Evolutionary conservation across 202 grass and related monocot species (phyloP).

Genomic region (Elaeis oleifera): DNA sequence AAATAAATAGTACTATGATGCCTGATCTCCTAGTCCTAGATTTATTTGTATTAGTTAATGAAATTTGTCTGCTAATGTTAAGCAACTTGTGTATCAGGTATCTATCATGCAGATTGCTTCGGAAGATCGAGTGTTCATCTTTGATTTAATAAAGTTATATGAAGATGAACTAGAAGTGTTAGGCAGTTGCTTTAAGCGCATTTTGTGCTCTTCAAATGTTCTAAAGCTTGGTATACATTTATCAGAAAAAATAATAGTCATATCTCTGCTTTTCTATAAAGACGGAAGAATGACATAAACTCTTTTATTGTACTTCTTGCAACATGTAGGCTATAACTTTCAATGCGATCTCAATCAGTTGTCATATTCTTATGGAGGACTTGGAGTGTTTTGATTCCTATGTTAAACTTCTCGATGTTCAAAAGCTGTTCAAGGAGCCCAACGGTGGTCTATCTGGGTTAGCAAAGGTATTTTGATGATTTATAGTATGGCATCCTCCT

Average conservation of each 20-base stretch:
- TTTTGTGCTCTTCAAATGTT: conserved; percentile 82
- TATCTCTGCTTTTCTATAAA: conserved; percentile 10
- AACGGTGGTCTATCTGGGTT: conserved; percentile 76
- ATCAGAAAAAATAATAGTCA: neutral
- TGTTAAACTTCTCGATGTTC: conserved; percentile 91
- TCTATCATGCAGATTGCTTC: conserved; percentile 96
- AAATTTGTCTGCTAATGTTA: too few species aligned
- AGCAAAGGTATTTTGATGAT: conserved; percentile 48
- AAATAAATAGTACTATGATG: too few species aligned
- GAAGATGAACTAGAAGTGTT: conserved; percentile 60
- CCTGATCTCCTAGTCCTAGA: too few species aligned
- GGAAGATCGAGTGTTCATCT: conserved; percentile 84
- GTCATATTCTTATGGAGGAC: conserved; percentile 69
- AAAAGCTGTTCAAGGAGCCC: conserved; percentile 78
- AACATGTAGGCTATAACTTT: conserved; percentile 64
- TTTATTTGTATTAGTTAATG: too few species aligned
- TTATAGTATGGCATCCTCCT: too few species aligned
- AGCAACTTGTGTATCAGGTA: conserved; percentile 32
- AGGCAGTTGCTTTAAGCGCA: conserved; percentile 68
- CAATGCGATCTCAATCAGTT: conserved; percentile 88
- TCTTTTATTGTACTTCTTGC: conserved; percentile 10
- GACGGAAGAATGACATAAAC: neutral
- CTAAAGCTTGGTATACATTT: conserved; percentile 68
- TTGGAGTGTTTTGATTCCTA: conserved; percentile 81
- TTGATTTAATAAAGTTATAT: conserved; percentile 95